Percentiles rank a stretch among this genome's conserved stretches.
Evolutionary conservation across 2,329 filamentous ascomycete species (phyloP).

Genomic region (Ascochyta pisi): DNA sequence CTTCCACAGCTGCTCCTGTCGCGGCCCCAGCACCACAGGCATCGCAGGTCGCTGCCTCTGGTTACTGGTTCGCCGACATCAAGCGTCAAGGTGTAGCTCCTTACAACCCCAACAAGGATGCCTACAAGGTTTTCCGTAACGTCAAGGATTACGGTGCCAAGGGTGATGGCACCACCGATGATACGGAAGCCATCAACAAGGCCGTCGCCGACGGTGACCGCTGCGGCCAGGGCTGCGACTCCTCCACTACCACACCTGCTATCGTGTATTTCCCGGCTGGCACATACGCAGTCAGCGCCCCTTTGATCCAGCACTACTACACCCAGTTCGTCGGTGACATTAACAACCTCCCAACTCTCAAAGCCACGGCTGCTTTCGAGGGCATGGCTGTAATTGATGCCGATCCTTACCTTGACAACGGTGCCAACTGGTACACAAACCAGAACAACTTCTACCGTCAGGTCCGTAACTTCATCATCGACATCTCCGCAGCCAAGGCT

Average conservation of each 20-base stretch:
- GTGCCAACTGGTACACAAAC: constrained; percentile 59
- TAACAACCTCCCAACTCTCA: constrained; percentile 73
- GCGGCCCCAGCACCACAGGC: constrained; percentile 21
- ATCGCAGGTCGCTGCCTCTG: constrained; percentile 34
- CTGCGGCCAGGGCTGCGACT: constrained; percentile 83
- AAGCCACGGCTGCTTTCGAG: constrained; percentile 66
- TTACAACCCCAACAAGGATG: constrained; percentile 61
- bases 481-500: constrained; percentile 50
- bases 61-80: constrained; percentile 77
- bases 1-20: constrained; percentile 39
- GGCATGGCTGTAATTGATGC: constrained; percentile 91
- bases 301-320: constrained; percentile 88
- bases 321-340: constrained; percentile 91
- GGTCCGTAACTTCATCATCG: constrained; percentile 62
- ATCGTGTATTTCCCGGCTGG: constrained; percentile 92
- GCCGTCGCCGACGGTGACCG: constrained; percentile 80
- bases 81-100: constrained; percentile 72
- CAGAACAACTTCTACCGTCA: constrained; percentile 65
- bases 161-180: constrained; percentile 75
- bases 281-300: constrained; percentile 80
- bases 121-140: constrained; percentile 68
- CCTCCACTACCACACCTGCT: constrained; percentile 80
- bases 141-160: constrained; percentile 53
- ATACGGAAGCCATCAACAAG: constrained; percentile 85
- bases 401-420: constrained; percentile 79